phyloP scores from a whole-genome alignment of 164 flowering plant species.

The Aristolochia contorta region DNA sequence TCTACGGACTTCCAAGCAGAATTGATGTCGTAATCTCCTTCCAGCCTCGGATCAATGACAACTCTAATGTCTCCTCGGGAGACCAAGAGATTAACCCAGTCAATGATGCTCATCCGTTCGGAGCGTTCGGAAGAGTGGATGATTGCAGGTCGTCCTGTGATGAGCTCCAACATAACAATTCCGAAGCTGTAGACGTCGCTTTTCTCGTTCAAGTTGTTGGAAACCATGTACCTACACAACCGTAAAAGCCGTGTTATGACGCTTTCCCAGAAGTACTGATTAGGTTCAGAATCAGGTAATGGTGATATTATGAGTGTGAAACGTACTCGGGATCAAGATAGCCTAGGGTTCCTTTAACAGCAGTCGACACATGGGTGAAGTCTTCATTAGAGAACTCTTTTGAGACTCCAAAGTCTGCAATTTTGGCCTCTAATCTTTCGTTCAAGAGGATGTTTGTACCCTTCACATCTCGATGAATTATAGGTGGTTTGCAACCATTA shows the following conservation, averaged over 20 bases:
- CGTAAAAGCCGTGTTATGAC: no score
- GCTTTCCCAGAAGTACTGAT: no score
- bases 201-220: conserved; percentile 30
- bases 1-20: conserved; percentile 40
- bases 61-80: conserved; percentile 23
- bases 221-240: conserved; percentile 19
- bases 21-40: conserved; percentile 17
- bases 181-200: conserved; percentile 56
- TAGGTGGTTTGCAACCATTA: conserved; percentile 4
- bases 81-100: conserved; percentile 27
- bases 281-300: conserved; percentile 1
- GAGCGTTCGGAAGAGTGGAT: not conserved
- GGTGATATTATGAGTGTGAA: conserved; percentile 3
- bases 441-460: conserved; percentile 2
- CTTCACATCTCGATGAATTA: conserved; percentile 8
- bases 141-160: conserved; percentile 31
- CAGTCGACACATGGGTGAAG: conserved; percentile 2
- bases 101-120: conserved; percentile 14
- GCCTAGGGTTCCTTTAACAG: conserved; percentile 37
- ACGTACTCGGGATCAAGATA: conserved; percentile 61
- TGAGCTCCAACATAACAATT: conserved; percentile 35
- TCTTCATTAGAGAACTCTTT: not conserved
- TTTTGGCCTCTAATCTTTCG: conserved; percentile 4
- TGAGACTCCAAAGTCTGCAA: conserved; percentile 4
- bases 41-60: conserved; percentile 33